Base-by-base conservation (phyloP, 2,329 filamentous ascomycete species). In the Tolypocladium capitatum region DNA sequence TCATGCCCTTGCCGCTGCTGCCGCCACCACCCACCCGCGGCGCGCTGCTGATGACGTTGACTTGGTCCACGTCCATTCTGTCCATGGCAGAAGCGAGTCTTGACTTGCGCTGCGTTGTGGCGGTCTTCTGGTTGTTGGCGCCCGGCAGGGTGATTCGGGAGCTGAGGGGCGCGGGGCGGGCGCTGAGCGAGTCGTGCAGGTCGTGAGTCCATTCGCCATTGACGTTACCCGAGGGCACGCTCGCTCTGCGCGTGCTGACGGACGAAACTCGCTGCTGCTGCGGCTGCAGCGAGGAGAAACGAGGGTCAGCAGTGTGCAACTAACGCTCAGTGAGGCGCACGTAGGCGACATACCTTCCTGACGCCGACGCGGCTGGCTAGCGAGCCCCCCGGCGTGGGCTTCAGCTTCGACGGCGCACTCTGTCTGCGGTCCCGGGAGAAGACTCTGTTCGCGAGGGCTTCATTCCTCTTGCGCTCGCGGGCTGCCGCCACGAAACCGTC, bases 351-450 rank as follows among this genome's bases (percentile, higher is more conserved):
- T 71, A 81, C 81, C 78, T 89, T 89, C 58, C 77, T 80, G 45
- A 89, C 73, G 35, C 85, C 84, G 49, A 84, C 80, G 62, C 84
- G 77, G 64, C 81, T 85, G 48, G 84, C 79, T 45, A 89, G 75
- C 3, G 78, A 78, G 57, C 80, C 70, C 46, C 74, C 69, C 45
- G 62, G 58, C 48, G 62, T 60, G 51, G 66, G 61, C 58, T 70
- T 77, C 49, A 69, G 60, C 49, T 65, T 73, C 40, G 66, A 64
- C 7, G 76, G 74, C 35, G 81, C 74, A 58, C 76, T 83, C 46
- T 75, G 65, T 32, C 73, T 66, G 55, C 81, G 78, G 59, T 77
- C 76, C 53, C 67, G 70, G 55, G 77, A 77, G 55, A 90, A 82
- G 59, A 90, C 86, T 59, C 77, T 73, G 56, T 84, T 74, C 31